Evolutionary conservation across 2,329 filamentous ascomycete species (phyloP).

Genomic region (Sporothrix humicola): DNA sequence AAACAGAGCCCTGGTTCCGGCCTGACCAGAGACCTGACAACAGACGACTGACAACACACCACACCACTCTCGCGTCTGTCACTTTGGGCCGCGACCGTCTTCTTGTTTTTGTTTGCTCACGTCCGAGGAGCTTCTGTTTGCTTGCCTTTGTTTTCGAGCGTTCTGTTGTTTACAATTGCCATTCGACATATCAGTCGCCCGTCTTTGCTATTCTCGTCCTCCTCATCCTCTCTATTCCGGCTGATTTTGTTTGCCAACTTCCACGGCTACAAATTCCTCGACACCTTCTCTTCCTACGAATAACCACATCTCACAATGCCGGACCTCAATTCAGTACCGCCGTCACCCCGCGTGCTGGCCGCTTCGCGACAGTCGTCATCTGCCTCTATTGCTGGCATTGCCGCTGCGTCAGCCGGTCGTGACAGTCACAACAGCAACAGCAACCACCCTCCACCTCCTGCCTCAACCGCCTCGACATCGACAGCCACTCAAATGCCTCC

Average conservation of each 20-base stretch:
- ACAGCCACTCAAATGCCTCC: constrained; percentile 49
- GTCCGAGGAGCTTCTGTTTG: background rate
- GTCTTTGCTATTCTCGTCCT: background rate
- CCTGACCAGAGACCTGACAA: background rate
- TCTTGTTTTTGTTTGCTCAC: background rate
- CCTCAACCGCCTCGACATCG: background rate
- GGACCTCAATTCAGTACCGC: constrained; percentile 62
- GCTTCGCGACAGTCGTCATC: constrained; percentile 52
- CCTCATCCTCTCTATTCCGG: background rate
- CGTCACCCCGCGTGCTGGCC: constrained; percentile 55
- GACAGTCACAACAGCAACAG: background rate
- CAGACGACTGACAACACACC: background rate
- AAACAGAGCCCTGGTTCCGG: constrained; percentile 24
- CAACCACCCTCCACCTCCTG: background rate
- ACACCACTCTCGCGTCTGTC: background rate
- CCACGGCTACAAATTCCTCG: constrained; percentile 4
- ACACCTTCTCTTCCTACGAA: background rate
- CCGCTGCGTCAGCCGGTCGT: background rate
- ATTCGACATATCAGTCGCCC: background rate
- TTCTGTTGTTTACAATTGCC: background rate
- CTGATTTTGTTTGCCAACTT: background rate
- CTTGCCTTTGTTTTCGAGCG: background rate
- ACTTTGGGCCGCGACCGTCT: background rate
- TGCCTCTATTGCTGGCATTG: constrained; percentile 40
- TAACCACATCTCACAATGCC: constrained; percentile 49